These are phyloP conservation scores for Mediolabrus comicus DNA, from an alignment of 108 stramenopile genomes.

Conservation along the genomic window DNA sequence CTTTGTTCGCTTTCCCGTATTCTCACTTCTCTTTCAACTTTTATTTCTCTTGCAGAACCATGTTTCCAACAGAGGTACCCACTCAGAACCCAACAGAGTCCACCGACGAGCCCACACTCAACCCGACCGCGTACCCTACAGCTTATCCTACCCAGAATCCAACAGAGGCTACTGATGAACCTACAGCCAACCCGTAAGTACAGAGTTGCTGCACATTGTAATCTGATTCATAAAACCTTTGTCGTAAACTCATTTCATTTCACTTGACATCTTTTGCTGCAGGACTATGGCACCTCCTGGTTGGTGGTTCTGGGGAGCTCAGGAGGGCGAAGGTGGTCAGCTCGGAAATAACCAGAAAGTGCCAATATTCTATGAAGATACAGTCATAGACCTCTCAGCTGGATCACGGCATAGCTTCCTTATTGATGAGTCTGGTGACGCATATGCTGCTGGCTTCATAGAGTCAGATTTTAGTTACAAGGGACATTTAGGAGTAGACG, in stretches of 20 bases:
- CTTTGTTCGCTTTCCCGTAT: not conserved
- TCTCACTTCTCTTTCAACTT: not conserved
- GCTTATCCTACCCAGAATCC: no score
- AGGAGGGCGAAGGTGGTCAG: conserved; percentile 6
- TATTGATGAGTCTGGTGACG: not conserved
- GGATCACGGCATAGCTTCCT: conserved; percentile 5
- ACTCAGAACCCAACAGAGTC: not conserved
- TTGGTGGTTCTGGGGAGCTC: conserved; percentile 27
- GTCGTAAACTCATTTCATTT: not conserved
- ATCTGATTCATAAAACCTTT: no score
- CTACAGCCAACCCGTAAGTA: not conserved
- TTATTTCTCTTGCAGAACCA: not conserved
- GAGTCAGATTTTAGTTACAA: conserved; percentile 7
- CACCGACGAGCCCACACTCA: not conserved
- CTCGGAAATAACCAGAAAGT: conserved; percentile 9
- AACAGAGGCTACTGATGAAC: not conserved
- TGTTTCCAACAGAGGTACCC: not conserved
- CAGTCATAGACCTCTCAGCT: not conserved
- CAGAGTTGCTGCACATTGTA: no score
- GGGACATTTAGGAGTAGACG: conserved; percentile 1
- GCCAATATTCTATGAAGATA: not conserved
- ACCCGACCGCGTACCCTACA: no score
- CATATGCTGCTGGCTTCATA: not conserved
- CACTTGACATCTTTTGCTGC: not conserved
- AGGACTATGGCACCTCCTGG: not conserved